phyloP scores from a whole-genome alignment of 495 filamentous ascomycete species.

The Aspergillus incahuasiensis region DNA sequence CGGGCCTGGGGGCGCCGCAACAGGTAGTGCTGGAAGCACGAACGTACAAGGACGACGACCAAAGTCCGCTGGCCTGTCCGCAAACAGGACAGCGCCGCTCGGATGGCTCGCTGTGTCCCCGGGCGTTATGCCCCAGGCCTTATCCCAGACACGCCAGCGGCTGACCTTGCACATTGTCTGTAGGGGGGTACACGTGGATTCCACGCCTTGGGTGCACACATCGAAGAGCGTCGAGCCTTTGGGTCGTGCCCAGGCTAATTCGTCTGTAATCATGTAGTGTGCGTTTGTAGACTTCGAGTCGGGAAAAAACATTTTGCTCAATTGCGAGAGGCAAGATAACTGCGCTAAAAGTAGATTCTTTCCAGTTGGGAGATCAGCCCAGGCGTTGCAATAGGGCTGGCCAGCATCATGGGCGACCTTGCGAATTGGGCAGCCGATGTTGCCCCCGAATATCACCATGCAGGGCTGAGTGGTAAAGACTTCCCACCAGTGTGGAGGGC shows the following conservation, averaged over 20 bases:
- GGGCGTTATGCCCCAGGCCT: not conserved
- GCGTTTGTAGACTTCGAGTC: not conserved
- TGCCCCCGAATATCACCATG: slow-evolving; percentile 1
- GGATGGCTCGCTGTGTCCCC: not conserved
- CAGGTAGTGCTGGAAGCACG: not conserved
- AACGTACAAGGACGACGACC: not conserved
- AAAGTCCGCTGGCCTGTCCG: not conserved
- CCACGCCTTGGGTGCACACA: not conserved
- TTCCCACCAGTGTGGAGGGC: not conserved
- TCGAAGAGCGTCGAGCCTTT: not conserved
- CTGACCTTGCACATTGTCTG: slow-evolving; percentile 2
- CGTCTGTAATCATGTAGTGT: not conserved
- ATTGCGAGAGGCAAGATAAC: not conserved
- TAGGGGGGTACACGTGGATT: not conserved
- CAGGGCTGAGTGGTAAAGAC: not conserved
- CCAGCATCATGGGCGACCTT: not conserved
- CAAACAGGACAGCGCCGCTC: not conserved
- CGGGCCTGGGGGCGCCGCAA: not conserved
- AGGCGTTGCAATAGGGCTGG: slow-evolving; percentile 5
- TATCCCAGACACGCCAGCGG: not conserved
- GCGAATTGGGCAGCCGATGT: slow-evolving; percentile 2
- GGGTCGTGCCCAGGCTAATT: not conserved
- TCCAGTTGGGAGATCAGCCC: not conserved
- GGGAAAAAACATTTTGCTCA: not conserved
- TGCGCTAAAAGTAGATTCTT: not conserved